A percentile compares a stretch with the other conserved stretches of the same genome.
Conservation (phyloP, 225 moss, liverwort and hornwort genomes). For the Takakia lepidozioides region DNA sequence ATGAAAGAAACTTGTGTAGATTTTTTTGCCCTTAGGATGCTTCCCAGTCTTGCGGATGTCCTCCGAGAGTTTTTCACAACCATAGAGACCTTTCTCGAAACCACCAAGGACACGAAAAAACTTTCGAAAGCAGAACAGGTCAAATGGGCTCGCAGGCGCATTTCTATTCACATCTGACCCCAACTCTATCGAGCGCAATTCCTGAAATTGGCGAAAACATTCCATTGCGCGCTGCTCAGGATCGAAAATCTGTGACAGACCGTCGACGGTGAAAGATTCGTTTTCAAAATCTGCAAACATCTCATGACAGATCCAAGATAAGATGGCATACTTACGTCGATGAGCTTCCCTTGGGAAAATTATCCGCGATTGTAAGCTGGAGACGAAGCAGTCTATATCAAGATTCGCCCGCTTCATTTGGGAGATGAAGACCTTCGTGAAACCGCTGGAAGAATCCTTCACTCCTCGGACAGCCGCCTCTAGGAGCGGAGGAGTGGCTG, state of each 20-base stretch:
- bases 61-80: constrained; percentile 5
- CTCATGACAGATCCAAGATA: constrained; percentile 33
- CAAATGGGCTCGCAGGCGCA: constrained; percentile 17
- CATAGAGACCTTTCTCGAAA: constrained; percentile 2
- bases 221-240: constrained; percentile 30
- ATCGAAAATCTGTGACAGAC: constrained; percentile 24
- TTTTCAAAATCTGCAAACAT: constrained; percentile 40
- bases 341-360: constrained; percentile 28
- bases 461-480: constrained; percentile 25
- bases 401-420: constrained; percentile 31
- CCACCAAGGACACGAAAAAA: constrained; percentile 13
- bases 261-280: constrained; percentile 31
- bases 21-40: no score
- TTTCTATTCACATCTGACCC: constrained; percentile 21
- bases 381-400: constrained; percentile 30
- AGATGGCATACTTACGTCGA: constrained; percentile 25
- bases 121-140: constrained; percentile 19
- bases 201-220: constrained; percentile 26
- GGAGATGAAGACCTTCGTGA: constrained; percentile 29
- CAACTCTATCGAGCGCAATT: constrained; percentile 15
- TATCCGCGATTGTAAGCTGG: constrained; percentile 21
- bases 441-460: constrained; percentile 23
- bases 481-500: constrained; percentile 33
- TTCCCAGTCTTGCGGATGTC: constrained; percentile 17
- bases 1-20: constrained; percentile 46